Evolutionary conservation across 2,329 filamentous ascomycete species (phyloP), one percentile per base, ranked within the genome.

Genomic region (Verticillium albo-atrum): DNA sequence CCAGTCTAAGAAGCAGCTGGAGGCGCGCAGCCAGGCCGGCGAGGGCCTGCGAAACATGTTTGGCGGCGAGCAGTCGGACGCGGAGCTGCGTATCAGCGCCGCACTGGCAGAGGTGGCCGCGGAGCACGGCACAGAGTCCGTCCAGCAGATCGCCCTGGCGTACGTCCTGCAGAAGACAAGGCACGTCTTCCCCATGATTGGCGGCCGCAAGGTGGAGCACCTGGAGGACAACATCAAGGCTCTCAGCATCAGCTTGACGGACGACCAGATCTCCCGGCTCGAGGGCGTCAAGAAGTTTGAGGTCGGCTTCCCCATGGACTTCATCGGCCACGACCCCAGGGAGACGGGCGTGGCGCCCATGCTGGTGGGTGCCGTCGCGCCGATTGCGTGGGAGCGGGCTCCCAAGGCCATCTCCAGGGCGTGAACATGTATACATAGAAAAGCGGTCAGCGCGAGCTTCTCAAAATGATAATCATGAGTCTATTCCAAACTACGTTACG

Each of bases 51-150:
- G 66, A 63, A 58, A n/a, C 34, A 55, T 70, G n/a, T 59, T 67
- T 2, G 57, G 53, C 20, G 62, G 74, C 62, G 56, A 62, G 47
- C 69, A 82, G 61, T 77, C 75, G 3, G 80, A 83, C 28, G 74
- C 81, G 0, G 81, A 84, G 59, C 72, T 69, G 6, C 78, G 77
- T 57, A 76, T 86, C 34, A 84, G 81, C 56, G 78, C 76, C 28
- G 84, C 83, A 0, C 77, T 92, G 0, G 85, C 82, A 27, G 79
- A 84, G 65, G 79, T 90, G 7, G 85, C 83, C 0, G 77, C 78
- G 7, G 75, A 80, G 61, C 82, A 87, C 64, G 80, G 81, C 1
- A 75, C 79, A 57, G 83, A 66, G 2, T 75, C 80, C 32, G 79
- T 90, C 55, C 88, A 86, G 4, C 82, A 82, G 37, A 74, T 90